Conservation (phyloP, 225 moss, liverwort and hornwort species). For the Climacium dendroides region DNA sequence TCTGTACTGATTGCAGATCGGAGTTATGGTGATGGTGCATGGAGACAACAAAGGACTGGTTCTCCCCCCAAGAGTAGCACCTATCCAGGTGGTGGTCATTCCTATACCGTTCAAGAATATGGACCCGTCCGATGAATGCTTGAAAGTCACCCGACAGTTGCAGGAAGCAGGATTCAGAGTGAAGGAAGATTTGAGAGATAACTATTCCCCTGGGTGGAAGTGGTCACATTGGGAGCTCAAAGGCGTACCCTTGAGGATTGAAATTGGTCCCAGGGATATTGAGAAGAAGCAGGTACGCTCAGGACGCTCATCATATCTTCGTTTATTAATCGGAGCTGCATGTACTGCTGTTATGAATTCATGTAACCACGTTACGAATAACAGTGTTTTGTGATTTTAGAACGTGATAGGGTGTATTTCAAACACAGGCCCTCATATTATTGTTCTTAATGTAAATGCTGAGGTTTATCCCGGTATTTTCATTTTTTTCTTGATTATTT, state of each 20-base stretch:
- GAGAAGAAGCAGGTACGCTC: constrained; percentile 54
- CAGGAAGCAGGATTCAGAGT: constrained; percentile 63
- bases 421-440: neutral
- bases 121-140: constrained; percentile 58
- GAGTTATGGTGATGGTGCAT: constrained; percentile 96
- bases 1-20: constrained; percentile 41
- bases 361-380: neutral
- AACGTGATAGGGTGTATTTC: neutral
- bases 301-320: neutral
- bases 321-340: neutral
- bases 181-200: constrained; percentile 74
- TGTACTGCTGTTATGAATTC: neutral
- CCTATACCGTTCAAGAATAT: constrained; percentile 60
- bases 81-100: constrained; percentile 73
- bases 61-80: constrained; percentile 82
- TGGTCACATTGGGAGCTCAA: constrained; percentile 85
- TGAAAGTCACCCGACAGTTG: constrained; percentile 40
- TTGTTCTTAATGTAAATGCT: no score
- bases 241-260: constrained; percentile 79
- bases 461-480: neutral
- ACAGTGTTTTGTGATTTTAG: neutral
- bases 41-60: constrained; percentile 90
- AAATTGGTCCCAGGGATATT: constrained; percentile 79
- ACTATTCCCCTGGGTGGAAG: constrained; percentile 71
- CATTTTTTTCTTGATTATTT: no score